Evolutionary conservation across 106 monocot genomes (phyloP).

Genomic region (Platanthera guangdongensis): DNA sequence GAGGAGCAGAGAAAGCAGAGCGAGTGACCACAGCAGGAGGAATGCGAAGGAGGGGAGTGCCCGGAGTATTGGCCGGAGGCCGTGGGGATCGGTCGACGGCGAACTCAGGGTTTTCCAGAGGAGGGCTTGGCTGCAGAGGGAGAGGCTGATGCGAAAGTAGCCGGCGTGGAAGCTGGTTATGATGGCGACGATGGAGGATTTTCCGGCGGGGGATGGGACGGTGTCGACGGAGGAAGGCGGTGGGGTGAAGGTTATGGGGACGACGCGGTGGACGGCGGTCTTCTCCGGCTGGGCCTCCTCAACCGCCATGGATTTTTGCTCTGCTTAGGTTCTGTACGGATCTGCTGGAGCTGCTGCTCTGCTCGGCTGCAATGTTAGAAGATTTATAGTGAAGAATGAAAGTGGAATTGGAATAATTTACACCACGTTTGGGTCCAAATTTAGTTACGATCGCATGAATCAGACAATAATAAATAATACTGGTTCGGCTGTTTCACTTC

Average conservation of each 20-base stretch:
- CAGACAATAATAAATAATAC: too few relatives aligned
- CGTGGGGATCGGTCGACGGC: neutral
- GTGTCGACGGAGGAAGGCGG: neutral
- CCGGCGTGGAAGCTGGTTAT: conserved; percentile 25
- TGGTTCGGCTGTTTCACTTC: too few relatives aligned
- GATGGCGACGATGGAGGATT: conserved; percentile 4
- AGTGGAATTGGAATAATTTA: too few relatives aligned
- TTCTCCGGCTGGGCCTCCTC: neutral
- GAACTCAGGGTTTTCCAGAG: conserved; percentile 14
- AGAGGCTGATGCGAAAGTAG: conserved; percentile 22
- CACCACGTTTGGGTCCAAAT: too few relatives aligned
- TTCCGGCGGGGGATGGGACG: neutral
- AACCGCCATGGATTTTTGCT: neutral
- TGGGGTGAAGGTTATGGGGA: neutral
- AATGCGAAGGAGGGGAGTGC: neutral
- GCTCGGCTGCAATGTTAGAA: too few relatives aligned
- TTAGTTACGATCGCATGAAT: too few relatives aligned
- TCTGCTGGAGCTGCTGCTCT: too few relatives aligned
- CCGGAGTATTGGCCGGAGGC: neutral
- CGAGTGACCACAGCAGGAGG: conserved; percentile 13
- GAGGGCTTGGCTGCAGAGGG: conserved; percentile 13
- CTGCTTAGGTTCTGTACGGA: too few relatives aligned
- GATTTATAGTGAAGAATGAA: too few relatives aligned
- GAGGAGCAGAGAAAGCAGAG: conserved; percentile 14
- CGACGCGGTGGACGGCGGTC: neutral